These are phyloP conservation scores for Diaporthe caulivora DNA, from an alignment of 2,329 filamentous ascomycete genomes.

Conservation along the genomic window DNA sequence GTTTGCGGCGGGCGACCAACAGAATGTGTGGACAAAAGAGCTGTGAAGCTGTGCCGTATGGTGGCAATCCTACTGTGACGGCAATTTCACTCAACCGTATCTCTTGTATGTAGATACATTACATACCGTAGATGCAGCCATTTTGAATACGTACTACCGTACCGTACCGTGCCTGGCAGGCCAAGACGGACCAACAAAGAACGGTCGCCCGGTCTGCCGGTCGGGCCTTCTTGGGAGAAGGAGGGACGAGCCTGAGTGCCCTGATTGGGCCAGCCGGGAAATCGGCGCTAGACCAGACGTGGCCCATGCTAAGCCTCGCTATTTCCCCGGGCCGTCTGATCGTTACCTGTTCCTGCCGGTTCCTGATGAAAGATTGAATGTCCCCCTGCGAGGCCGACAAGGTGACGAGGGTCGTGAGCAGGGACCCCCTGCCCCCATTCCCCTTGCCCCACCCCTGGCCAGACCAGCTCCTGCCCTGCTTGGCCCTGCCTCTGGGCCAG, in stretches of 20 bases:
- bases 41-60: not conserved
- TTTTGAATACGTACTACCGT: no score
- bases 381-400: not conserved
- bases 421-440: not conserved
- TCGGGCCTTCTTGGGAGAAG: constrained; percentile 16
- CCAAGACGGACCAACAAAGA: not conserved
- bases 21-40: not conserved
- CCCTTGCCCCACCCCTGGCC: constrained; percentile 1
- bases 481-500: no score
- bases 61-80: not conserved
- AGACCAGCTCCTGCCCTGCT: not conserved
- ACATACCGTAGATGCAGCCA: no score
- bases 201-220: not conserved
- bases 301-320: constrained; percentile 8
- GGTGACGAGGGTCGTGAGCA: not conserved
- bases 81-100: not conserved
- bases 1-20: not conserved
- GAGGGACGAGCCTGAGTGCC: constrained; percentile 5
- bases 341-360: constrained; percentile 25
- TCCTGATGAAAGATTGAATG: constrained; percentile 25
- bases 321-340: constrained; percentile 23
- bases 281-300: not conserved
- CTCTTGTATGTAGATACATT: not conserved
- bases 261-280: not conserved
- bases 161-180: no score